phyloP scores from a whole-genome alignment of 176 grass and related monocot species.

The Cenchrus purpureus region DNA sequence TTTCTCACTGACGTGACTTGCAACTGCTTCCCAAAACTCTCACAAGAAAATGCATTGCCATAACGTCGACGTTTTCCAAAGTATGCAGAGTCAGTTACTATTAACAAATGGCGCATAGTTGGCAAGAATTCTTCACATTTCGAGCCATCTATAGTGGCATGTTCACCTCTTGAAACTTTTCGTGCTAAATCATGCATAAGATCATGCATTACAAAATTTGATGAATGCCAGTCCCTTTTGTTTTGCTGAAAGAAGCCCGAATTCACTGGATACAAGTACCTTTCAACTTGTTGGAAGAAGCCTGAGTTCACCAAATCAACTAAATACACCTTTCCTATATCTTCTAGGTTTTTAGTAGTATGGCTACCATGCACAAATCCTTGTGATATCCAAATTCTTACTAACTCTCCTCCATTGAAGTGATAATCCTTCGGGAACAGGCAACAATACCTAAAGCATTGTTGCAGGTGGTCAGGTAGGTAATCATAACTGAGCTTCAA shows the following conservation, averaged over 20 bases:
- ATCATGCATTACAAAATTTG: not conserved
- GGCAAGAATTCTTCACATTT: not conserved
- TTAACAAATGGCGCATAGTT: constrained; percentile 23
- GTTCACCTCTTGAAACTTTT: not conserved
- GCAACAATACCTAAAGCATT: not conserved
- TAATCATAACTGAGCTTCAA: constrained; percentile 42
- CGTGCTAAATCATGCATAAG: constrained; percentile 53
- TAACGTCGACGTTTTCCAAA: too few relatives aligned
- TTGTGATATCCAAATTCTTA: constrained; percentile 61
- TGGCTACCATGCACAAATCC: constrained; percentile 38
- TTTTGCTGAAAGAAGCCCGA: constrained; percentile 29
- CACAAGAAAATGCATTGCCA: not conserved
- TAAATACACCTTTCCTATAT: constrained; percentile 41
- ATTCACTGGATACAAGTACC: not conserved
- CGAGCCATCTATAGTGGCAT: not conserved
- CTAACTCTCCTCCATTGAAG: constrained; percentile 27
- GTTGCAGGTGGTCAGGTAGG: not conserved
- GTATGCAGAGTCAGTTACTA: constrained; percentile 10
- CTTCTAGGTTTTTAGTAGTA: constrained; percentile 33
- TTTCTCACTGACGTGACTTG: constrained; percentile 4
- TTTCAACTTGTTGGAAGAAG: constrained; percentile 26
- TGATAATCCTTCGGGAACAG: not conserved
- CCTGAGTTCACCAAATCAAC: constrained; percentile 33
- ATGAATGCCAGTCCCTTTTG: not conserved
- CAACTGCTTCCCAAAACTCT: not conserved